A percentile compares a stretch with the other conserved stretches of the same genome.
Evolutionary conservation across 495 filamentous ascomycete species (phyloP).

Genomic region (Penicillium herquei): DNA sequence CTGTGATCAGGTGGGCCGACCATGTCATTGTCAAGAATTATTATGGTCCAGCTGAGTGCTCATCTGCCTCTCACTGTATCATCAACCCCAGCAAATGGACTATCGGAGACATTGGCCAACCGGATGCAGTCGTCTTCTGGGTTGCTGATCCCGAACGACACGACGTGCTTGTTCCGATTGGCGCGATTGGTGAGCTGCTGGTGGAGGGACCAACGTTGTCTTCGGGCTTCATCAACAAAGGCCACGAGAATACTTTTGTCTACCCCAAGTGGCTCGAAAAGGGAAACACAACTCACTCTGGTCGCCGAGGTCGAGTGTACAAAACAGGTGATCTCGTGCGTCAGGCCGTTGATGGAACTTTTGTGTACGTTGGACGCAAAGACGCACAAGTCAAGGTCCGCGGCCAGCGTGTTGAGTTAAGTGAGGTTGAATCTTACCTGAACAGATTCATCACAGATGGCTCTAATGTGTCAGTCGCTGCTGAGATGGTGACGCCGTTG

Average conservation of each 20-base stretch:
- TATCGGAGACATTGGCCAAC: neutral
- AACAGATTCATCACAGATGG: neutral
- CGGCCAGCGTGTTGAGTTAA: neutral
- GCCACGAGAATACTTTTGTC: neutral
- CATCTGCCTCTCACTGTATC: neutral
- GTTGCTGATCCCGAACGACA: neutral
- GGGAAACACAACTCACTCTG: neutral
- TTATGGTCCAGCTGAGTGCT: neutral
- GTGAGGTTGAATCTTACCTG: neutral
- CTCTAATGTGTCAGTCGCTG: no score
- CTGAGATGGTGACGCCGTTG: neutral
- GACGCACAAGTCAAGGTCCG: neutral
- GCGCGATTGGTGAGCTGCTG: neutral
- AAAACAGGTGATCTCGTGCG: neutral
- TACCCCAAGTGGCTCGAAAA: neutral
- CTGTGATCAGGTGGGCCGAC: neutral
- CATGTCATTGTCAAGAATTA: neutral
- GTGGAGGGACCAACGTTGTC: neutral
- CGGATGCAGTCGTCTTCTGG: neutral
- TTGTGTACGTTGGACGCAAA: neutral
- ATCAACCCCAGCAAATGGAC: neutral
- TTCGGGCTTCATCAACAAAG: neutral
- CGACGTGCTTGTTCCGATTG: neutral
- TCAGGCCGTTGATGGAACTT: neutral
- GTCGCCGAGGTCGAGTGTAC: neutral